Evolutionary conservation across 2,329 filamentous ascomycete species (phyloP), one percentile per base, ranked within the genome.

Genomic region (Coniochaeta ligniaria): DNA sequence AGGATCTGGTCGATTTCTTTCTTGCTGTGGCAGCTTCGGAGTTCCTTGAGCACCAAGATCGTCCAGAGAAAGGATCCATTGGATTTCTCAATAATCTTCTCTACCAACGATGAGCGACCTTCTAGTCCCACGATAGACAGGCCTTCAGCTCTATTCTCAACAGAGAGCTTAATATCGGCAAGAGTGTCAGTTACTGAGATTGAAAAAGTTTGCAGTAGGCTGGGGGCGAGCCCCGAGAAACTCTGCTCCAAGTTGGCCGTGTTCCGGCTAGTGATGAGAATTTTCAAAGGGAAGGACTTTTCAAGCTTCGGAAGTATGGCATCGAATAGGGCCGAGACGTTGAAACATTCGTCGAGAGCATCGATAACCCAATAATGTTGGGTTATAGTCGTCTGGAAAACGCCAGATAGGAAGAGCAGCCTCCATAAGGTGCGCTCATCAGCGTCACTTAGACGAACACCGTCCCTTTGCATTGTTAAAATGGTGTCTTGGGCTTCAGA

Each of bases 1-100:
- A 76, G 65, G 20, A 71, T 63, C 31, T 67, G 60, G 1, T 69
- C 60, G 26, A 74, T 68, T 26, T 72, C 72, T 43, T 68, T 66
- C 57, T 63, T 63, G 50, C 66, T 71, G 63, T 72, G 65, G 31
- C 66, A 69, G 14, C 60, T 60, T 8, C 55, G 12, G 1, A 75
- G 65, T 60, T 74, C 69, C 16, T 71, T 63, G 3, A 76, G 65
- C 1, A 75, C 71, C 38, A 75, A 59, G 14, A 62, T 64, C 12
- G 68, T 71, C 74, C 73, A 76, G 28, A 75, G 62, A 60, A 77
- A 75, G 20, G 67, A 74, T 2, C 71, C 73, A 33, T 66, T 66
- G 7, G 74, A 73, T 57, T 74, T 76, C 17, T 67, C 60, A 22
- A 76, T 57, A 14, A 77, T 72, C 57, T 64, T 69, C 26, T 70